phyloP scores from a whole-genome alignment of 129 eudicot species.

The Chrysanthemum lavandulifolium region DNA sequence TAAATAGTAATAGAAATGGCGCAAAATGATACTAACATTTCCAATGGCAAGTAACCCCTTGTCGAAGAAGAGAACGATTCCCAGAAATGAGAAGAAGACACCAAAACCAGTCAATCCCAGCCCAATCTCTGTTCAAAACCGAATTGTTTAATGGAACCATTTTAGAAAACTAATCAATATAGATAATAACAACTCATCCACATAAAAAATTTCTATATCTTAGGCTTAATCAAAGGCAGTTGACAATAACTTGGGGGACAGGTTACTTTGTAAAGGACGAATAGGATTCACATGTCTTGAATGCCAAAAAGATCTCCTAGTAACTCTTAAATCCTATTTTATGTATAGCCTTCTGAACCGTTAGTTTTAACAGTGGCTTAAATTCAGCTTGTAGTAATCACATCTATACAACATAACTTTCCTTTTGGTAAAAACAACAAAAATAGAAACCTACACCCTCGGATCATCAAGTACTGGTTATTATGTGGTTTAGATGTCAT shows the following conservation, averaged over 20 bases:
- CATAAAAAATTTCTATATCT: conserved; percentile 1
- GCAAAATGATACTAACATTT: conserved; percentile 47
- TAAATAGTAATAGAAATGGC: neutral
- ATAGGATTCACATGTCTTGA: conserved; percentile 4
- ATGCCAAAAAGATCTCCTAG: neutral
- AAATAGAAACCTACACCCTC: neutral
- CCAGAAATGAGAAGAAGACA: conserved; percentile 77
- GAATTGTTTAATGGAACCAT: conserved; percentile 6
- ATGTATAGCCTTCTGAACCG: neutral
- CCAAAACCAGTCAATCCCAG: conserved; percentile 89
- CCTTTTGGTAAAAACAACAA: neutral
- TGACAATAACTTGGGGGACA: neutral
- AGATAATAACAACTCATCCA: neutral
- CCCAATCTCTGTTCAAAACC: conserved; percentile 66
- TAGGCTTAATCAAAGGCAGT: neutral
- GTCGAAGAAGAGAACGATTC: conserved; percentile 76
- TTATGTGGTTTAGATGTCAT: no score
- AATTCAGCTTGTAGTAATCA: neutral
- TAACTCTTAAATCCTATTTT: neutral
- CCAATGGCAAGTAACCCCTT: conserved; percentile 84
- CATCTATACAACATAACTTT: neutral
- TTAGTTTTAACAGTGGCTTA: neutral
- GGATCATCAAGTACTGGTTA: no score
- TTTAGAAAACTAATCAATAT: neutral
- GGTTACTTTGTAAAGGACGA: neutral